Evolutionary conservation across 1,139 yeast genomes (phyloP).

Genomic region (Wickerhamomyces sp.): DNA sequence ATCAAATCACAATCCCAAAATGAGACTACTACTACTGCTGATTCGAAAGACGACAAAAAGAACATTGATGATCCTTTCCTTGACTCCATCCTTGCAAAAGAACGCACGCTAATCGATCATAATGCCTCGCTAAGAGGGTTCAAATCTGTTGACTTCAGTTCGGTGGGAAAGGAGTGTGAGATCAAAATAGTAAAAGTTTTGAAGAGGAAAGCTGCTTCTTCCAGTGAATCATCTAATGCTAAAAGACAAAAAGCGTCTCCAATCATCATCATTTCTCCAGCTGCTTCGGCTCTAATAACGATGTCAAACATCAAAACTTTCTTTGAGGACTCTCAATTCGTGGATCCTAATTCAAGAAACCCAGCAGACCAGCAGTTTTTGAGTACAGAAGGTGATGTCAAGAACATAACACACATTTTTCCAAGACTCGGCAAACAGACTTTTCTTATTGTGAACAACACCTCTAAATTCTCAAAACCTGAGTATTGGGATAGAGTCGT

Average conservation of each 20-base stretch:
- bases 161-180: conserved; percentile 69
- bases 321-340: conserved; percentile 69
- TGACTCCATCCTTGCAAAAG: conserved; percentile 49
- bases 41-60: conserved; percentile 4
- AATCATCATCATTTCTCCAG: conserved; percentile 88
- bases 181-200: conserved; percentile 52
- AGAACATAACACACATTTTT: conserved; percentile 45
- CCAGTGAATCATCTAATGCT: conserved; percentile 10
- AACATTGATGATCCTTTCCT: conserved; percentile 48
- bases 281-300: conserved; percentile 84
- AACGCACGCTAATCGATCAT: conserved; percentile 69
- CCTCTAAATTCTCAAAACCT: conserved; percentile 84
- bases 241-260: conserved; percentile 55
- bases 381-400: conserved; percentile 20
- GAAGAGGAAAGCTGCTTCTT: conserved; percentile 35
- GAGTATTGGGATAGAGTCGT: conserved; percentile 97
- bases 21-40: conserved; percentile 1
- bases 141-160: conserved; percentile 67
- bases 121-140: conserved; percentile 76
- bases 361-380: conserved; percentile 11
- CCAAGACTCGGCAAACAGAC: conserved; percentile 53
- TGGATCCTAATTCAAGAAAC: conserved; percentile 39
- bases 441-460: conserved; percentile 80
- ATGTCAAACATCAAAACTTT: conserved; percentile 79
- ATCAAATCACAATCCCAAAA: conserved; percentile 24